Percentiles rank a stretch among this genome's conserved stretches.
Evolutionary conservation across 2,329 filamentous ascomycete species (phyloP).

Genomic region (Aspergillus melleus): DNA sequence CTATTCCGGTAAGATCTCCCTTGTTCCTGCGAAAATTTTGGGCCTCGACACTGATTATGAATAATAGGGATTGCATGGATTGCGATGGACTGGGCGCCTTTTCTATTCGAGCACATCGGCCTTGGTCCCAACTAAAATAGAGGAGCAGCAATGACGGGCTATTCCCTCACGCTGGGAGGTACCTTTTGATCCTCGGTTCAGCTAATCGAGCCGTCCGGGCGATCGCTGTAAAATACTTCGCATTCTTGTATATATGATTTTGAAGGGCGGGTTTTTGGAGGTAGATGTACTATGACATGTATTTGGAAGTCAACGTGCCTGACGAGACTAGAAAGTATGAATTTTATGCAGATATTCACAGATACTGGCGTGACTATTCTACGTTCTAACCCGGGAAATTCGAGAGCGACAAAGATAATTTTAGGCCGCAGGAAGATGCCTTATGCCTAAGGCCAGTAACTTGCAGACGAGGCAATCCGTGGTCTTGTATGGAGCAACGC

Average conservation of each 20-base stretch:
- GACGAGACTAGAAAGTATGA: background rate
- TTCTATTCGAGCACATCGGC: constrained; percentile 8
- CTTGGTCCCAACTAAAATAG: constrained; percentile 4
- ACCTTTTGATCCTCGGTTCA: constrained; percentile 2
- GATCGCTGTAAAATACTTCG: constrained; percentile 5
- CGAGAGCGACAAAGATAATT: background rate
- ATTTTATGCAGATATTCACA: background rate
- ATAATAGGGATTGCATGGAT: constrained; percentile 9
- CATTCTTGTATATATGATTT: constrained; percentile 12
- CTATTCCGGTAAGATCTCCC: constrained; percentile 70
- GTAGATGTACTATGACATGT: background rate
- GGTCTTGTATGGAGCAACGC: background rate
- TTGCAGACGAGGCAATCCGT: background rate
- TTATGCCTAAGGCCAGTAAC: background rate
- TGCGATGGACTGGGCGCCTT: constrained; percentile 7
- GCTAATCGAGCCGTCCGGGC: constrained; percentile 4
- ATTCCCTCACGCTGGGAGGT: background rate
- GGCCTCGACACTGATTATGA: background rate
- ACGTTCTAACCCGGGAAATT: background rate
- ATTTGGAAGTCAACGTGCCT: background rate
- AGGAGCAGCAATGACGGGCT: background rate
- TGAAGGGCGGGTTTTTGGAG: background rate
- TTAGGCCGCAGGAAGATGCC: background rate
- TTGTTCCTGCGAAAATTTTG: background rate
- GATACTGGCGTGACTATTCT: background rate